Conservation (phyloP, 345 rosid species). For the Gossypium ekmanianum region DNA sequence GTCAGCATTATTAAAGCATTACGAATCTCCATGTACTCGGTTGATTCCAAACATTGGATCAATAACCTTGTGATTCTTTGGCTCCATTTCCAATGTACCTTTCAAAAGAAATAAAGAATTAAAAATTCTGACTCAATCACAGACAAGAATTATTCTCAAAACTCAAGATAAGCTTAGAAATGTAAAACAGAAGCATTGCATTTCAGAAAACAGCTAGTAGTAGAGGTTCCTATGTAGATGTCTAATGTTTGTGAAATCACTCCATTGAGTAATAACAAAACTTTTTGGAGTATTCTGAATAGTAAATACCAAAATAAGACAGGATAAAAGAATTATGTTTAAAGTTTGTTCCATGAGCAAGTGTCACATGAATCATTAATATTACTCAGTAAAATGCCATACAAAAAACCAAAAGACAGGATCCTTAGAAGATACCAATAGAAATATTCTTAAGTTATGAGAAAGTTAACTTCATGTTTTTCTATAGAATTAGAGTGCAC, state of each 20-base stretch:
- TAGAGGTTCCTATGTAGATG: neutral
- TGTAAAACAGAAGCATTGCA: neutral
- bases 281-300: neutral
- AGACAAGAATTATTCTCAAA: neutral
- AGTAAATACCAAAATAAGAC: conserved; percentile 7
- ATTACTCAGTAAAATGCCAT: neutral
- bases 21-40: conserved; percentile 97
- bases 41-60: conserved; percentile 93
- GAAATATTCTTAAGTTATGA: neutral
- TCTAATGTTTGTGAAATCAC: neutral
- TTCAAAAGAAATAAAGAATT: conserved; percentile 7
- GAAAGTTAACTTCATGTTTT: neutral
- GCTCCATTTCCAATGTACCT: conserved; percentile 99
- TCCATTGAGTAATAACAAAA: neutral
- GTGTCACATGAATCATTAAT: neutral
- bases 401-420: neutral
- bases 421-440: neutral
- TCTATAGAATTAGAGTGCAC: neutral
- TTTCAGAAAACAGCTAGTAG: neutral
- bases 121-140: neutral
- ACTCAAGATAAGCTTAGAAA: neutral
- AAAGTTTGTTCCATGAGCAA: neutral
- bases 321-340: conserved; percentile 8
- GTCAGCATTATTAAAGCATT: conserved; percentile 93
- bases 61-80: conserved; percentile 83